Base-by-base conservation (phyloP, 352 stramenopile genomes). In the Globisporangium perplexum region DNA sequence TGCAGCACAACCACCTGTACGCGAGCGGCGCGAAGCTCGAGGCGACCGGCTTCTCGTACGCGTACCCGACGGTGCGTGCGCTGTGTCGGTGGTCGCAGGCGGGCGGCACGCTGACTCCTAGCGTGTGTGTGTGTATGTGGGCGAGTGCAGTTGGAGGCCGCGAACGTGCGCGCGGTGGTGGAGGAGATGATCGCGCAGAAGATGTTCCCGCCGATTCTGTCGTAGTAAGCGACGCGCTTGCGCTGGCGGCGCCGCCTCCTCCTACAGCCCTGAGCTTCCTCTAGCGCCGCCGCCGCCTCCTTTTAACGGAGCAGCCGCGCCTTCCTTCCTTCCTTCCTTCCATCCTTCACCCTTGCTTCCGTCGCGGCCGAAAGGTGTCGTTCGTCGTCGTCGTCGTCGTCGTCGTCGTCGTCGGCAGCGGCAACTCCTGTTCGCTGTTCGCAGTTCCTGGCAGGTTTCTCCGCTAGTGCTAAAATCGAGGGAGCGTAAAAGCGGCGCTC, bases 1-100 rank as follows among this genome's bases (percentile, higher is more conserved):
- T 94, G 49, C 73, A 86, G 57, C 82, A 91, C 62, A 92, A 93
- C 62, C 84, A 93, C 46, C 62, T 94, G 15, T 93, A 86, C 62
- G 68, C 69, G 10, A 66, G 90, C 50, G 82, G 84, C 52, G 77
- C 74, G 15, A 90, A 86, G 65, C 88, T 95, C 58, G 79, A 92
- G 52, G 59, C 65, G 35, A 90, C 72, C 8, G 82, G 84, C 28
- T 95, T 95, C 55, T 50, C 57, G 59, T 94, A 94, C 66, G 57
- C 70, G 47, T 71, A 88, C 58, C 80, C 80, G n/a, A 73, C 57
- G 58, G 80, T 91, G 63, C n/a, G 66, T 57, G 10, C 1, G 4
- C 50, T 10, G 3, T 38, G 15, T 15, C 10, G n/a, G n/a, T n/a
- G n/a, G n/a, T n/a, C n/a, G n/a, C n/a, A n/a, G n/a, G n/a, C n/a